Evolutionary conservation across 129 eudicot genomes (phyloP), one percentile per base, ranked within the genome.

Genomic region (Tagetes patula): DNA sequence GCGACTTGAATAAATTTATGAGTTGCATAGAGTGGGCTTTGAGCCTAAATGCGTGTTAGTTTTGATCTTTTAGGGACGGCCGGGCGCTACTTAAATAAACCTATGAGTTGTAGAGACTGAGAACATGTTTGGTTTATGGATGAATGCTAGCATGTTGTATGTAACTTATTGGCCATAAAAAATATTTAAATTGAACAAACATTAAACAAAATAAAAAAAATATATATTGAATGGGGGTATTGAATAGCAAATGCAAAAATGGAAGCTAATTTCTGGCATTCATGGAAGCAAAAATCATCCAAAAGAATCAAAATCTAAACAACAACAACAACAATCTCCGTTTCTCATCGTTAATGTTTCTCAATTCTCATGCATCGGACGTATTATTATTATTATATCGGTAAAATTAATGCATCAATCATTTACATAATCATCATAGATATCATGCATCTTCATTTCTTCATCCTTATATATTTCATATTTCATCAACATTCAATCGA

Each of bases 311-410:
- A 70, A 70, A n/a, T 38, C 37, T 11, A 70, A 70, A 62, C 77
- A 73, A 59, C 52, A 20, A 20, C 27, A 20, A 20, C 27, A 20
- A 20, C 27, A 20, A 20, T 20, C 71, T 20, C 3, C 12, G 45
- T 36, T 58, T 58, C 8, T 72, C 76, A 33, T 73, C 77, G 61
- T 74, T 8, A 13, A 20, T 45, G 8, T 47, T 20, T 60, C 70
- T 39, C 75, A 77, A 61, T 20, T 60, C 70, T 39, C 75, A 77
- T 70, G 76, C 75, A 30, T 48, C 66, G n/a, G 41, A 52, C 53
- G 37, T n/a, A 70, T 61, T 63, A 20, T 20, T 20, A 20, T 20
- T 20, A 20, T 20, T 20, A 20, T 20, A 20, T 20, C 27, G 27
- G 27, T 20, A 20, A 20, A 20, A 20, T 20, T 20, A 20, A 20